Evolutionary conservation across 2,329 filamentous ascomycete genomes (phyloP), one percentile per base, ranked within the genome.

Genomic region (Phaeosphaeria sp.): DNA sequence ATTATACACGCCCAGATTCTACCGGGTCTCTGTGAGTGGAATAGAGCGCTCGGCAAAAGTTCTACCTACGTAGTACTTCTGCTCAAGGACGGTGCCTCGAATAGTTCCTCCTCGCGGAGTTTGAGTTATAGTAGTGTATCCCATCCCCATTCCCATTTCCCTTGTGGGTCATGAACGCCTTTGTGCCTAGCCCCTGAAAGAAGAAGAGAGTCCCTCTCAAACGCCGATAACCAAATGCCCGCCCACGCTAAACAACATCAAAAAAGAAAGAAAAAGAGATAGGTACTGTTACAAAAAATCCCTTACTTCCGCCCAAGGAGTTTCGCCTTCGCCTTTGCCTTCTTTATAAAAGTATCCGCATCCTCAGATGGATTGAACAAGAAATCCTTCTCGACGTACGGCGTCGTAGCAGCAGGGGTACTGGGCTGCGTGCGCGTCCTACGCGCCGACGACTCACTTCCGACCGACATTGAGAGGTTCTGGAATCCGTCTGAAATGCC

Each of bases 311-410:
- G 46, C 20, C 46, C 27, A 33, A 17, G 33, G 7, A 49, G 46
- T 20, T 33, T 49, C 24, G 46, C 42, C 39, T 63, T 61, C 15
- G 65, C 47, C 56, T n/a, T n/a, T 61, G 65, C 45, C 55, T 62
- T 73, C 18, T 51, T 56, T 47, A 73, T 55, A 27, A 74, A 74
- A 22, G 66, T 55, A 6, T 72, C 69, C 50, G 68, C 72, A 44
- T 68, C 59, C 46, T 74, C 72, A 3, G 53, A 39, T 1, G 47
- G 52, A 57, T 73, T 73, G 53, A 74, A 74, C 8, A 73, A 49
- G 30, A 71, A 68, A 50, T 73, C 61, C 22, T 51, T 55, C 51
- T 68, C 60, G 17, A 61, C 49, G 18, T 54, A 55, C 36, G 68
- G 61, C 39, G 57, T 60, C 33, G 52, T 49, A 9, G 51, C 51